Evolutionary conservation across 306 rosid species (phyloP).

Genomic region (Malus fusca): DNA sequence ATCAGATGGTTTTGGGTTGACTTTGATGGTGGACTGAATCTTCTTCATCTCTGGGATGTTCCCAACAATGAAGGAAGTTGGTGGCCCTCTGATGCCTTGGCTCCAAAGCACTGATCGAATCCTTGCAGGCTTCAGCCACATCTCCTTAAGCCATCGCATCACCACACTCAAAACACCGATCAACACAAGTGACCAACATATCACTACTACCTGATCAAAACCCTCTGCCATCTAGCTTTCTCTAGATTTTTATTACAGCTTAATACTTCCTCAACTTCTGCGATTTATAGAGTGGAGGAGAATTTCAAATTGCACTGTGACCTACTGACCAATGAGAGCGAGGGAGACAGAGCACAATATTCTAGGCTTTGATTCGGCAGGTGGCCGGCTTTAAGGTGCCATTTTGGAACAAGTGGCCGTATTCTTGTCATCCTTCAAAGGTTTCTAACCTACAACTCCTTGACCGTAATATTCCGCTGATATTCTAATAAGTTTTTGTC

Average conservation of each 20-base stretch:
- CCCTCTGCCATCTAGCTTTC: background rate
- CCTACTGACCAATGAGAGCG: no score
- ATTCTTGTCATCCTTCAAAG: no score
- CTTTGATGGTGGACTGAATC: background rate
- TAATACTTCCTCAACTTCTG: no score
- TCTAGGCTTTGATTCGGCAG: no score
- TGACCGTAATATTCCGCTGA: no score
- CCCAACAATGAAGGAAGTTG: background rate
- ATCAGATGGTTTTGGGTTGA: background rate
- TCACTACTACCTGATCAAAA: background rate
- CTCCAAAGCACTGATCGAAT: background rate
- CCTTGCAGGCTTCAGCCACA: slow-evolving; percentile 8
- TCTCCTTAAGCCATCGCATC: background rate
- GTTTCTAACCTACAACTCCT: no score
- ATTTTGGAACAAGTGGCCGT: no score
- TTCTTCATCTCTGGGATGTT: slow-evolving; percentile 1
- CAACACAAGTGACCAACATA: background rate
- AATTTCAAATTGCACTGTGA: no score
- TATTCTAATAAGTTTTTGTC: no score
- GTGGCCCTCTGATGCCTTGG: slow-evolving; percentile 9
- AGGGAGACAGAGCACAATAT: no score
- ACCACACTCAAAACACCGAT: background rate
- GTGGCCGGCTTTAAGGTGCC: no score
- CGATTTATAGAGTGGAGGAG: no score
- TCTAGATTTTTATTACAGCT: background rate